phyloP scores from a whole-genome alignment of 2,329 filamentous ascomycete species.

The Fonsecaea pugnacius region DNA sequence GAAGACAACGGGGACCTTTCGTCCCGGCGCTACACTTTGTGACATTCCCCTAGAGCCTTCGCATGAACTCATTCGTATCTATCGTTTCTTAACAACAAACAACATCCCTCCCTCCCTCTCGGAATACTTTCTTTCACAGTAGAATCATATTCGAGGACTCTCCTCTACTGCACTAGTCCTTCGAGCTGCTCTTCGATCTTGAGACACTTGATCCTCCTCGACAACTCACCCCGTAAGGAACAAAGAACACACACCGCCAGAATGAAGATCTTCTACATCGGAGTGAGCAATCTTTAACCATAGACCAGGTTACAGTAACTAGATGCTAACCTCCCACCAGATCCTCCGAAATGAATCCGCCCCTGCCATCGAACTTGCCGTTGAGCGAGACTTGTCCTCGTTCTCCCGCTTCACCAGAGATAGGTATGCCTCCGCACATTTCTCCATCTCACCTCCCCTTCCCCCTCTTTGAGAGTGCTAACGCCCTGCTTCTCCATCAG shows the following conservation, averaged over 20 bases:
- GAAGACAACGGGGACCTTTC: neutral
- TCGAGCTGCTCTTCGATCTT: neutral
- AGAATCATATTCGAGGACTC: neutral
- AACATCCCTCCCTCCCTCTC: neutral
- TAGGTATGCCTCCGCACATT: slow-evolving; percentile 56
- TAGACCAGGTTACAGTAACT: neutral
- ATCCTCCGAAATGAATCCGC: slow-evolving; percentile 79
- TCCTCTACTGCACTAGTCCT: neutral
- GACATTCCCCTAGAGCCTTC: neutral
- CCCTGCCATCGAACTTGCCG: slow-evolving; percentile 75
- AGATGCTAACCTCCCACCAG: slow-evolving; percentile 50
- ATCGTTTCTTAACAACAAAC: slow-evolving; percentile 1
- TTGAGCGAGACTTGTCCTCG: slow-evolving; percentile 75
- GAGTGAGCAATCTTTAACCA: slow-evolving; percentile 34
- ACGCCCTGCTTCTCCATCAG: slow-evolving; percentile 40
- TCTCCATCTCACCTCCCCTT: slow-evolving; percentile 10
- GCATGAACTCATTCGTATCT: slow-evolving; percentile 7
- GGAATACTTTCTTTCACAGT: neutral
- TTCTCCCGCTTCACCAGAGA: slow-evolving; percentile 80
- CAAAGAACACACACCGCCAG: slow-evolving; percentile 26
- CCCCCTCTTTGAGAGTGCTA: neutral
- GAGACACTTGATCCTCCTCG: neutral
- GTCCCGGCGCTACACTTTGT: slow-evolving; percentile 3
- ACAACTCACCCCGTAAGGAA: neutral
- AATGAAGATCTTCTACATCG: slow-evolving; percentile 45